A percentile compares a stretch with the other conserved stretches of the same genome.
phyloP scores from a whole-genome alignment of 257 asterid species.

The Anisodus tanguticus region DNA sequence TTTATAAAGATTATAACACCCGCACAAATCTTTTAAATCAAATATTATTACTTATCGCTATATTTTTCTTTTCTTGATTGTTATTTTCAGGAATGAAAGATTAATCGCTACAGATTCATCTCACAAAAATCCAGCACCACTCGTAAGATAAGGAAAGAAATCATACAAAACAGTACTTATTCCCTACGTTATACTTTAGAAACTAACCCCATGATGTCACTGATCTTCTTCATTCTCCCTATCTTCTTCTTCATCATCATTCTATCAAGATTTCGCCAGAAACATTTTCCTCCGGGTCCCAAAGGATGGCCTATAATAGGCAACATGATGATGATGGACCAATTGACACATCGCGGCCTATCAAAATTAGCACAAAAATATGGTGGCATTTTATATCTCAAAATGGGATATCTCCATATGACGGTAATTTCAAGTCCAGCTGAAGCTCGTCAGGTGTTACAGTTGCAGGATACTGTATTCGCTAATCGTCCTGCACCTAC shows the following conservation, averaged over 20 bases:
- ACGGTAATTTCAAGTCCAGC: conserved; percentile 35
- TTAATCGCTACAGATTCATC: neutral
- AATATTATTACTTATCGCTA: too few relatives aligned
- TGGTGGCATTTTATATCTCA: conserved; percentile 45
- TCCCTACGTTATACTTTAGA: conserved; percentile 39
- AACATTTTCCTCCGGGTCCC: conserved; percentile 67
- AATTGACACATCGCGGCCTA: conserved; percentile 34
- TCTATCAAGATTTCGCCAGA: conserved; percentile 28
- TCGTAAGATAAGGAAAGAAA: neutral
- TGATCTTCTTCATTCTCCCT: conserved; percentile 40
- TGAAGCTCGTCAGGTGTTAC: conserved; percentile 19
- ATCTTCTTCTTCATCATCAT: conserved; percentile 24
- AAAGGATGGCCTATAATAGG: conserved; percentile 34
- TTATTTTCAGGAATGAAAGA: too few relatives aligned
- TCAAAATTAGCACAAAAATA: neutral
- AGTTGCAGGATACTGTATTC: conserved; percentile 61
- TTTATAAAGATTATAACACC: too few relatives aligned
- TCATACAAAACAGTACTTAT: conserved; percentile 32
- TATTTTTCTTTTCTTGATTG: too few relatives aligned
- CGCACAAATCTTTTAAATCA: too few relatives aligned
- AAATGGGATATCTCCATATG: conserved; percentile 35
- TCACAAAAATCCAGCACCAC: neutral
- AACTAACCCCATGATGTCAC: conserved; percentile 29
- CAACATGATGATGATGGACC: conserved; percentile 56
- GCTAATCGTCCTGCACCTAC: conserved; percentile 68